Evolutionary conservation across 768 basidiomycete species (phyloP), one percentile per base, ranked within the genome.

Genomic region (Lentinus tigrinus): DNA sequence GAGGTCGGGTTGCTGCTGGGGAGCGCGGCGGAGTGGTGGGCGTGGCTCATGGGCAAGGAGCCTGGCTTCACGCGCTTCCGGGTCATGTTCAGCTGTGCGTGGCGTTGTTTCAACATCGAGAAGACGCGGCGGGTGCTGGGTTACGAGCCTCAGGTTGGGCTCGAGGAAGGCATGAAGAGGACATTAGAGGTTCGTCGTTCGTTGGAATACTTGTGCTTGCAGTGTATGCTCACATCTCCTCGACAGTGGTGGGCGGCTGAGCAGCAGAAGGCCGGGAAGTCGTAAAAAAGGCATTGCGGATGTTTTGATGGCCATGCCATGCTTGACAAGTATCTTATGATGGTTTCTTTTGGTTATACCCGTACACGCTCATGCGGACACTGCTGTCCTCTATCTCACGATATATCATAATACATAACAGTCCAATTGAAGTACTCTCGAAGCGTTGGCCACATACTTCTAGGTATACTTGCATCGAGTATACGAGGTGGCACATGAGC

Each of bases 81-180:
- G 63, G 91, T 98, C 24, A 82, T 83, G 19, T 94, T 85, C 70
- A 87, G 83, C 51, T 91, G 88, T 69, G 86, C 85, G 42, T 81
- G 81, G 54, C 80, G 95, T 61, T 98, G 88, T 78, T 90, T 95
- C 73, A 96, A 97, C 68, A 93, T 95, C 46, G 97, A 98, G 74
- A 95, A 90, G 76, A 90, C 96, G 10, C 78, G 95, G 64, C 76
- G 94, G 57, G 82, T 98, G 59, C 77, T 99, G 40, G 95, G 94
- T 1, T 99, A 99, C 73, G 93, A 95, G 71, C 97, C 97, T 0
- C 75, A 91, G 57, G 85, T 96, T 6, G 89, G 94, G 2, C 64
- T 98, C 13, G 87, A 93, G 65, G 95, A 98, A 62, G 97, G 95
- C 26, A 80, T 97, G 49, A 81, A 83, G 74, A 79, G 78, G 62